These are phyloP conservation scores for Keithomyces neogunnii DNA, from an alignment of 2,329 filamentous ascomycete genomes.

Conservation along the genomic window DNA sequence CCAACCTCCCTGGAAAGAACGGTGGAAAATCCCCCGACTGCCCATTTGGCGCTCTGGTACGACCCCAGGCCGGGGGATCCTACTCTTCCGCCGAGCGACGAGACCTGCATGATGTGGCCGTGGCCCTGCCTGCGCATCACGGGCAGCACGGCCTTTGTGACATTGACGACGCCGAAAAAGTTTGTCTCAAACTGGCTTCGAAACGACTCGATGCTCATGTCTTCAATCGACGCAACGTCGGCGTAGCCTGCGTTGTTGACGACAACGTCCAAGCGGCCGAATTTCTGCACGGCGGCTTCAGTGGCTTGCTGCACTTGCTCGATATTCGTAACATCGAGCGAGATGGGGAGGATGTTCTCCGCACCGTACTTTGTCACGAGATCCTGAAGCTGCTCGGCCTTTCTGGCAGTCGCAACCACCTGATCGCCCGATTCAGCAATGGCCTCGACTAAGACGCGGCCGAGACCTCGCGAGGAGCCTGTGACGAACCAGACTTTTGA, in stretches of 20 bases:
- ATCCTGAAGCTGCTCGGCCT: slow-evolving; percentile 23
- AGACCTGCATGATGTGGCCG: slow-evolving; percentile 31
- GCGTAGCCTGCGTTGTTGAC: slow-evolving; percentile 55
- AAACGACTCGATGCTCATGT: slow-evolving; percentile 37
- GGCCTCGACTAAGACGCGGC: slow-evolving; percentile 28
- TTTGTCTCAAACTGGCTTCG: slow-evolving; percentile 50
- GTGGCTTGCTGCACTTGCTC: slow-evolving; percentile 24
- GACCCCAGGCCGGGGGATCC: slow-evolving; percentile 23
- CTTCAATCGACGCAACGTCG: slow-evolving; percentile 44
- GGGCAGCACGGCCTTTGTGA: slow-evolving; percentile 35
- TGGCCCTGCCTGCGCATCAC: slow-evolving; percentile 21
- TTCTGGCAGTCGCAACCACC: slow-evolving; percentile 37
- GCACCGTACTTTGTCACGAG: slow-evolving; percentile 27
- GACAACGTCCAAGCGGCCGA: slow-evolving; percentile 48
- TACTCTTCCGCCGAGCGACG: slow-evolving; percentile 26
- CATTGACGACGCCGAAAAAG: slow-evolving; percentile 47
- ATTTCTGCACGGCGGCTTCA: slow-evolving; percentile 32
- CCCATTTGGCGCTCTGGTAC: slow-evolving; percentile 32
- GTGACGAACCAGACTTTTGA: slow-evolving; percentile 37
- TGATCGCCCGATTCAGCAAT: slow-evolving; percentile 30
- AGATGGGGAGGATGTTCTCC: slow-evolving; percentile 36
- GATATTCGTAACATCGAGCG: slow-evolving; percentile 47
- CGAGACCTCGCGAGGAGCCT: slow-evolving; percentile 39
- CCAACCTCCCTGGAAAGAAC: slow-evolving; percentile 25
- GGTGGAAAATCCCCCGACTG: slow-evolving; percentile 28